A percentile compares a stretch with the other conserved stretches of the same genome.
Evolutionary conservation across 1,284 basidiomycete species (phyloP).

Genomic region (Irpex sp.): DNA sequence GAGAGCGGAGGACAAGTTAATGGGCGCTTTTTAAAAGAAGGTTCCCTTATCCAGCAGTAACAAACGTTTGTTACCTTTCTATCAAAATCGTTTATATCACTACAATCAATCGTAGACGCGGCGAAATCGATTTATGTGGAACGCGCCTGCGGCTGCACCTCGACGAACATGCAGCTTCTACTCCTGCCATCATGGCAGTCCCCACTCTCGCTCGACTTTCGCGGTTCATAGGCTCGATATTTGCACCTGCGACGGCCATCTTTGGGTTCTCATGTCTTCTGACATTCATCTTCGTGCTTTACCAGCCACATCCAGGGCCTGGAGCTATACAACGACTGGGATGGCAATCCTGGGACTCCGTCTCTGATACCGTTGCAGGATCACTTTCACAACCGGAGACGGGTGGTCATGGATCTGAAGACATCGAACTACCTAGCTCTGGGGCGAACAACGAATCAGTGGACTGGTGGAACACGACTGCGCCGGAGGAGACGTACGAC

Average conservation of each 20-base stretch:
- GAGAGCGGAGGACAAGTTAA: background rate
- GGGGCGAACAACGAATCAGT: conserved; percentile 27
- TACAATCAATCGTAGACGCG: background rate
- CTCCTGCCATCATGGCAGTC: conserved; percentile 19
- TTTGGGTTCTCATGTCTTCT: conserved; percentile 66
- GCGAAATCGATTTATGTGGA: background rate
- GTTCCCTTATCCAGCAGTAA: background rate
- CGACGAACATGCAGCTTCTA: background rate
- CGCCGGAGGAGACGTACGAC: conserved; percentile 22
- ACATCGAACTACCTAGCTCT: conserved; percentile 12
- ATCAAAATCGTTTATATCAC: background rate
- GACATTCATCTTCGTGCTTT: conserved; percentile 69
- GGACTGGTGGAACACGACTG: conserved; percentile 70
- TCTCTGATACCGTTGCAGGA: conserved; percentile 27
- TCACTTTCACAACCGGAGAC: background rate
- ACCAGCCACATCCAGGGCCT: conserved; percentile 69
- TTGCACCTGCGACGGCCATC: conserved; percentile 54
- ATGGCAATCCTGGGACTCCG: conserved; percentile 85
- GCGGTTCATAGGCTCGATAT: conserved; percentile 41
- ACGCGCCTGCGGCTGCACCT: too few species aligned
- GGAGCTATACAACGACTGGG: conserved; percentile 70
- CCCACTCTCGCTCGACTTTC: conserved; percentile 27
- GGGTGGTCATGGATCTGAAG: conserved; percentile 1
- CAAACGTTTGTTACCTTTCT: background rate
- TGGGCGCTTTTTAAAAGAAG: background rate